phyloP scores from a whole-genome alignment of 1,284 basidiomycete genomes.

The Marasmius tenuissimus region DNA sequence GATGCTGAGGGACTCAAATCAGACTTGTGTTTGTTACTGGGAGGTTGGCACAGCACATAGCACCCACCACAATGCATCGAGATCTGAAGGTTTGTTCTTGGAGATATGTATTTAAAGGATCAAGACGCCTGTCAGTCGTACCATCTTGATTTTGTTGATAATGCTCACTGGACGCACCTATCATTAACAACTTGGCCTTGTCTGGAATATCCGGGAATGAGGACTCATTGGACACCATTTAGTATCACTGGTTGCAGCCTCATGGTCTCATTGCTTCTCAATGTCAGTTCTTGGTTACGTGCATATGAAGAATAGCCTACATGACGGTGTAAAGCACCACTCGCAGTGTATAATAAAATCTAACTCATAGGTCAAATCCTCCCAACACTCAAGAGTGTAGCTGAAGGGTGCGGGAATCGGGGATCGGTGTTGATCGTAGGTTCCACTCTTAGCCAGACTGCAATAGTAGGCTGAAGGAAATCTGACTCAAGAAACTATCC shows the following conservation, averaged over 20 bases:
- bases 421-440: too few species aligned
- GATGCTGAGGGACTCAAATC: neutral
- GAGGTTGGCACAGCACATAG: too few species aligned
- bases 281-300: too few species aligned
- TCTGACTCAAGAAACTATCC: too few species aligned
- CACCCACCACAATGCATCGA: neutral
- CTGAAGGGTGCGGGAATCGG: too few species aligned
- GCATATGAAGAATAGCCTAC: too few species aligned
- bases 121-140: neutral
- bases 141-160: neutral
- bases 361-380: too few species aligned
- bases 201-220: neutral
- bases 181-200: neutral
- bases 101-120: neutral
- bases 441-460: too few species aligned
- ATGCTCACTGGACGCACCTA: neutral
- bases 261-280: neutral
- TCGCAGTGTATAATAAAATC: too few species aligned
- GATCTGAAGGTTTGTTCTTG: neutral
- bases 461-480: too few species aligned
- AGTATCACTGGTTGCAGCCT: neutral
- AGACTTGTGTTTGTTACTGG: neutral
- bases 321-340: too few species aligned
- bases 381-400: too few species aligned
- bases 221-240: neutral